Conservation (phyloP, 331 rosid genomes). For the Pyrus hybrid region DNA sequence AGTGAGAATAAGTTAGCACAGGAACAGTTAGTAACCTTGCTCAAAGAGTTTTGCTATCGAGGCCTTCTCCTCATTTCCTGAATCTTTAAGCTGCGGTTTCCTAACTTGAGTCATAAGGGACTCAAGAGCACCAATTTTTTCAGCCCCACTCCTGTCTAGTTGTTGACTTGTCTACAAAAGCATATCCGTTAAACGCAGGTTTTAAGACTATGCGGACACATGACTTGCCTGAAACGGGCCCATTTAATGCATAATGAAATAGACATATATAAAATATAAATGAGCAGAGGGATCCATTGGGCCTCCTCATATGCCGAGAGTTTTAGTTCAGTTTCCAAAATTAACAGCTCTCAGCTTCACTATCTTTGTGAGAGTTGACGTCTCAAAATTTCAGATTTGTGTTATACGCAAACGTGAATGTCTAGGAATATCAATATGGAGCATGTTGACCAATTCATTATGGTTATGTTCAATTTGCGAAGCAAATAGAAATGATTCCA, state of each 20-base stretch:
- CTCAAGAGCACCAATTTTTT: constrained; percentile 47
- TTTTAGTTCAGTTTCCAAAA: not conserved
- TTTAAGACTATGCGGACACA: too few species aligned
- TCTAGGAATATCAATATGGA: not conserved
- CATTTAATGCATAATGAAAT: not conserved
- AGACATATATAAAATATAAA: not conserved
- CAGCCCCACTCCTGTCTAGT: constrained; percentile 45
- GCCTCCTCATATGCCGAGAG: not conserved
- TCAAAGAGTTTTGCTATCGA: constrained; percentile 96
- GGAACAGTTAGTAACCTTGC: constrained; percentile 57
- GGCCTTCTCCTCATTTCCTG: constrained; percentile 78
- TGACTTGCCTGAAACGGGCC: not conserved
- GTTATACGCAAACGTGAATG: not conserved
- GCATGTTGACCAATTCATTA: not conserved
- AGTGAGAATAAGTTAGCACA: not conserved
- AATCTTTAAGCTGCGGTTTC: constrained; percentile 48
- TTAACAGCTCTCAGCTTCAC: not conserved
- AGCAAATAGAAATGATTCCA: not conserved
- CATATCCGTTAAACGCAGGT: constrained; percentile 4
- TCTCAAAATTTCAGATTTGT: not conserved
- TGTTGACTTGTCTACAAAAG: constrained; percentile 57
- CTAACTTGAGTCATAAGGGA: constrained; percentile 61
- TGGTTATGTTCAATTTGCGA: not conserved
- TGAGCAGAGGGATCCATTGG: not conserved
- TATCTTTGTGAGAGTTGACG: not conserved